phyloP scores from a whole-genome alignment of 495 filamentous ascomycete genomes.

The Neurospora hispaniola region DNA sequence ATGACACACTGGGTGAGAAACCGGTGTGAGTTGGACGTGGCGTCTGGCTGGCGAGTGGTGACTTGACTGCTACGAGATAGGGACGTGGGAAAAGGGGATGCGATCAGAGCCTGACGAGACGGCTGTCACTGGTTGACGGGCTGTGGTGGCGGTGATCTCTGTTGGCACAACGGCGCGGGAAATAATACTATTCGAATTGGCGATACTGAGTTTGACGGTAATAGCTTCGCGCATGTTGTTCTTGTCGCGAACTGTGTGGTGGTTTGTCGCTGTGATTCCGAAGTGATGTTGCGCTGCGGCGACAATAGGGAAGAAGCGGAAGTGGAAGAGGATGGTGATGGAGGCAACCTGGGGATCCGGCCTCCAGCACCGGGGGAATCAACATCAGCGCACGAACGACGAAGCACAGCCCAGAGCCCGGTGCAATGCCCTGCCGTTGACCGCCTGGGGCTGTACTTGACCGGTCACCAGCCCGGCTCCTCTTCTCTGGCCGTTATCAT shows the following conservation, averaged over 20 bases:
- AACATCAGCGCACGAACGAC: background rate
- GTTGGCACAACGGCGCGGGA: constrained; percentile 1
- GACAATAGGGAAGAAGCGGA: constrained; percentile 7
- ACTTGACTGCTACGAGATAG: constrained; percentile 7
- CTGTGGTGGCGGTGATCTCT: background rate
- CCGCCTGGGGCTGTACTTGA: background rate
- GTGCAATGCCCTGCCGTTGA: background rate
- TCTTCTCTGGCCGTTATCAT: background rate
- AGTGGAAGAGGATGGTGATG: constrained; percentile 15
- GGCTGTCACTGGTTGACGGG: constrained; percentile 1
- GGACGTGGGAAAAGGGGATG: constrained; percentile 7
- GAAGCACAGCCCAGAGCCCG: background rate
- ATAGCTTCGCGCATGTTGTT: constrained; percentile 20
- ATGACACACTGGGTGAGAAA: background rate
- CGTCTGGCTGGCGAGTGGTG: background rate
- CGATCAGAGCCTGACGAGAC: constrained; percentile 8
- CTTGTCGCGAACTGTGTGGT: constrained; percentile 1
- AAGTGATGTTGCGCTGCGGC: background rate
- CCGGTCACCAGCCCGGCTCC: background rate
- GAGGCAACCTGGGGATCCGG: constrained; percentile 1
- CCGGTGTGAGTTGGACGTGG: background rate
- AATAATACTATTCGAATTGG: constrained; percentile 18
- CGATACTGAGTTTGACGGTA: constrained; percentile 13
- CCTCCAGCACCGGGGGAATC: background rate
- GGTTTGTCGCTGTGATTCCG: constrained; percentile 2